phyloP scores from a whole-genome alignment of 345 rosid species.

The Arabis alpina region DNA sequence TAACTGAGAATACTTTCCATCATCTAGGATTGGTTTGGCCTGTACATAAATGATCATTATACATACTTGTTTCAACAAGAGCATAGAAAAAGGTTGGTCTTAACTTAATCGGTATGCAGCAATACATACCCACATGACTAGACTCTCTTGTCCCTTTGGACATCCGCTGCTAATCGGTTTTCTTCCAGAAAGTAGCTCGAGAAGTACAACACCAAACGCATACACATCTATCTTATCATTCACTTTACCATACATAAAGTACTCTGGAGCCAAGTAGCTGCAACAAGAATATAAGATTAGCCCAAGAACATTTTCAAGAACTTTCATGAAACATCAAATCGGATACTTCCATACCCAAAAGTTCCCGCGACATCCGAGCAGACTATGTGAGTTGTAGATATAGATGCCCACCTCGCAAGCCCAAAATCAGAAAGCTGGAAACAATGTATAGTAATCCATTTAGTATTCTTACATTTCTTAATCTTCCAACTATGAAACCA shows the following conservation, averaged over 20 bases:
- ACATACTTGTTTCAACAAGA: slow-evolving; percentile 10
- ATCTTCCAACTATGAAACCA: not conserved
- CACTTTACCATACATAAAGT: slow-evolving; percentile 90
- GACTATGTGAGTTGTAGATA: slow-evolving; percentile 60
- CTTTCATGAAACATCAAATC: not conserved
- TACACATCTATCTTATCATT: slow-evolving; percentile 91
- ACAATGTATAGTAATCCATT: not conserved
- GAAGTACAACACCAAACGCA: slow-evolving; percentile 94
- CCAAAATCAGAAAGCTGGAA: slow-evolving; percentile 95
- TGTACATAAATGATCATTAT: slow-evolving; percentile 39
- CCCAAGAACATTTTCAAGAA: slow-evolving; percentile 17
- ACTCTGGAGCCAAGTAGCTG: slow-evolving; percentile 99
- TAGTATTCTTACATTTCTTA: not conserved
- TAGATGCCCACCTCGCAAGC: slow-evolving; percentile 76
- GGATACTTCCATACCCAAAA: slow-evolving; percentile 66
- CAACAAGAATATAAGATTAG: slow-evolving; percentile 33
- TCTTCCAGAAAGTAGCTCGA: slow-evolving; percentile 91
- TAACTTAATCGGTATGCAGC: slow-evolving; percentile 50
- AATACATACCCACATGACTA: slow-evolving; percentile 95
- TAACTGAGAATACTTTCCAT: slow-evolving; percentile 63
- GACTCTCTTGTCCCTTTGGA: slow-evolving; percentile 87
- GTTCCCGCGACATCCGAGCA: slow-evolving; percentile 94
- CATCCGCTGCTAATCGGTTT: slow-evolving; percentile 70
- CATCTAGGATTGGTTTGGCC: slow-evolving; percentile 82
- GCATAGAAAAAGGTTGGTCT: slow-evolving; percentile 11